These are phyloP conservation scores for Vitis hybrid DNA, from an alignment of 177 flowering plant genomes.

Conservation along the genomic window DNA sequence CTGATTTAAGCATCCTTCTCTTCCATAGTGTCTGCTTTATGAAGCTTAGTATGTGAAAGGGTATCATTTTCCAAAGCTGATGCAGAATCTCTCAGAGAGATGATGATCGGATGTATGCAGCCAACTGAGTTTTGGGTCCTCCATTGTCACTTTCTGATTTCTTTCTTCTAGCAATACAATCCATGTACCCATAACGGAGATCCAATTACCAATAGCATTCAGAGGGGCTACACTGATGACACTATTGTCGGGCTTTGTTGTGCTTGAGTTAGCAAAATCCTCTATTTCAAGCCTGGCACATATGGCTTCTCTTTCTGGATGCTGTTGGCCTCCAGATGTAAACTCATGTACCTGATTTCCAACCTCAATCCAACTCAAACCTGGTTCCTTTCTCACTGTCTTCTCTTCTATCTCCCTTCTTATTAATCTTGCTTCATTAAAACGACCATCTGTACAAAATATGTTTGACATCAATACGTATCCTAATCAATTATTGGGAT, in stretches of 20 bases:
- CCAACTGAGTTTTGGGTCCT: conserved; percentile 34
- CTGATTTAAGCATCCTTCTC: conserved; percentile 26
- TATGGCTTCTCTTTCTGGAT: conserved; percentile 41
- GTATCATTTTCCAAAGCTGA: conserved; percentile 44
- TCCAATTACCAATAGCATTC: neutral
- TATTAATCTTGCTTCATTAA: conserved; percentile 39
- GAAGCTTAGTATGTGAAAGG: neutral
- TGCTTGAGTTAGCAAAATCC: conserved; percentile 23
- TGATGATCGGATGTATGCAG: conserved; percentile 38
- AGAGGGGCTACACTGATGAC: too few species aligned
- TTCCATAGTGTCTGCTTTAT: conserved; percentile 12
- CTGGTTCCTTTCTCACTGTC: conserved; percentile 67
- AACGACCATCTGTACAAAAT: conserved; percentile 34
- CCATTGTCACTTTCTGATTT: neutral
- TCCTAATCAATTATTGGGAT: too few species aligned
- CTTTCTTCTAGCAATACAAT: conserved; percentile 30
- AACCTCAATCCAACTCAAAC: conserved; percentile 82
- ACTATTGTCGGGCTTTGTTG: neutral
- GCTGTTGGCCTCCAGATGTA: conserved; percentile 64
- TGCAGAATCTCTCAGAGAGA: conserved; percentile 30
- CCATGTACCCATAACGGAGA: conserved; percentile 21
- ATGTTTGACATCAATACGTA: too few species aligned
- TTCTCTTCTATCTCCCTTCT: conserved; percentile 57
- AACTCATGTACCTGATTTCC: conserved; percentile 64
- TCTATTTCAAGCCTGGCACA: conserved; percentile 31